These are phyloP conservation scores for Alternaria triticimaculans DNA, from an alignment of 2,329 filamentous ascomycete species.

Conservation along the genomic window DNA sequence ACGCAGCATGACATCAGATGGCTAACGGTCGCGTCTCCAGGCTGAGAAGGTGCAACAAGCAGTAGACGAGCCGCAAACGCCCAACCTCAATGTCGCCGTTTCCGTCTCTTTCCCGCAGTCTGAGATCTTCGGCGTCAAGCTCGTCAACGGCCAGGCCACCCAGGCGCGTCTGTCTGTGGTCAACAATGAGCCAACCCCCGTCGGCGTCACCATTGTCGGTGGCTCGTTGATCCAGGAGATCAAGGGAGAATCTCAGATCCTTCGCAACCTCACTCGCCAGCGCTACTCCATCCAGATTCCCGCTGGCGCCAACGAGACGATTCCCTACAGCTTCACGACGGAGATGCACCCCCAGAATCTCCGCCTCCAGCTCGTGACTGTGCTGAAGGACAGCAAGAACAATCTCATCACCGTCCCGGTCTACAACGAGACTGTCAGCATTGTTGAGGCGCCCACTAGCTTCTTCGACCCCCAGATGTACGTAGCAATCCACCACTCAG, in stretches of 20 bases:
- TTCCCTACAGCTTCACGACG: slow-evolving; percentile 84
- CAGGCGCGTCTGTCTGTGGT: slow-evolving; percentile 80
- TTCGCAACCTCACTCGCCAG: slow-evolving; percentile 84
- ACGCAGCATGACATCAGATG: slow-evolving; percentile 45
- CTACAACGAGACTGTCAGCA: slow-evolving; percentile 80
- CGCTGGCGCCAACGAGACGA: slow-evolving; percentile 74
- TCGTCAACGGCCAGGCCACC: slow-evolving; percentile 89
- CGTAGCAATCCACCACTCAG: slow-evolving; percentile 43
- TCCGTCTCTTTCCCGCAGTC: slow-evolving; percentile 66
- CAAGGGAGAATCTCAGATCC: slow-evolving; percentile 62
- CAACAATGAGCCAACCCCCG: slow-evolving; percentile 80
- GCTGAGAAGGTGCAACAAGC: slow-evolving; percentile 49
- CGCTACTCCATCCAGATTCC: slow-evolving; percentile 77
- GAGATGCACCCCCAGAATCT: slow-evolving; percentile 95
- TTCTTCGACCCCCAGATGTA: slow-evolving; percentile 97
- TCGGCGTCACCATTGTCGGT: slow-evolving; percentile 77
- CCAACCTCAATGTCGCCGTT: slow-evolving; percentile 62
- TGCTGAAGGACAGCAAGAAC: slow-evolving; percentile 72
- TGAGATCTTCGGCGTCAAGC: slow-evolving; percentile 92
- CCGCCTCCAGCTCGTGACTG: slow-evolving; percentile 75
- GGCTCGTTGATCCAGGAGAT: slow-evolving; percentile 72
- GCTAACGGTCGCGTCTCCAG: slow-evolving; percentile 35
- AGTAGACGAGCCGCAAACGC: slow-evolving; percentile 70
- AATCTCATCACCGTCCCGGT: slow-evolving; percentile 77
- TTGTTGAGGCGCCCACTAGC: slow-evolving; percentile 90